A percentile compares a stretch with the other conserved stretches of the same genome.
Conservation (phyloP, 495 filamentous ascomycete genomes). For the Astrothelium subdiscretum region DNA sequence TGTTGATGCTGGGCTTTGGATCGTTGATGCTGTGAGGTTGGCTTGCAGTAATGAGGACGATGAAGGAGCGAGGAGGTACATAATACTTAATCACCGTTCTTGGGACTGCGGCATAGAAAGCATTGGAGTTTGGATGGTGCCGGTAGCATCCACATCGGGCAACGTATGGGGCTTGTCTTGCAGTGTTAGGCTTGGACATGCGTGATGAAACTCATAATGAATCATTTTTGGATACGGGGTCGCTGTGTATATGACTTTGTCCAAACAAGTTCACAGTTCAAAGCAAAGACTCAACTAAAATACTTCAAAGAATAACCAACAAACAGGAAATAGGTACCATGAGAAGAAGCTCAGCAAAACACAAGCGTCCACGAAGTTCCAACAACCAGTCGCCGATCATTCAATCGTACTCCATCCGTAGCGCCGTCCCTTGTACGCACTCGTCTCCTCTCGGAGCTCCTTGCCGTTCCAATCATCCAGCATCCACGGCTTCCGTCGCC, state of each 20-base stretch:
- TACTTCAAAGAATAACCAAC: not conserved
- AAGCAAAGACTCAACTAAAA: not conserved
- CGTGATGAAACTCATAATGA: no score
- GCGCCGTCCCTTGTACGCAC: not conserved
- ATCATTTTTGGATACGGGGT: no score
- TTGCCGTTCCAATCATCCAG: constrained; percentile 3
- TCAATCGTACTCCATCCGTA: not conserved
- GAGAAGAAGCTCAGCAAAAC: not conserved
- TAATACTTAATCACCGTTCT: not conserved
- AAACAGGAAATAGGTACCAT: not conserved
- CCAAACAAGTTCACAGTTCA: not conserved
- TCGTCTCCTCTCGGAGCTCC: constrained; percentile 6
- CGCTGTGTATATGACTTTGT: not conserved
- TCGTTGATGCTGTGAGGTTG: not conserved
- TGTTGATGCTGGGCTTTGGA: not conserved
- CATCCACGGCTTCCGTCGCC: constrained; percentile 37
- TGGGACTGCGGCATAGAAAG: not conserved
- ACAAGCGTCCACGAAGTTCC: not conserved
- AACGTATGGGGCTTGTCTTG: not conserved
- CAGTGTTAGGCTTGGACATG: no score
- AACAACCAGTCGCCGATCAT: not conserved
- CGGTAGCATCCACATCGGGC: not conserved
- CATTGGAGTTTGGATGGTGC: not conserved
- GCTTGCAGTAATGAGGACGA: not conserved
- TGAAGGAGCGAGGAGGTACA: not conserved